Percentiles rank a stretch among this genome's conserved stretches.
phyloP scores from a whole-genome alignment of 208 protist genomes.

The Wallacemonas sp. region DNA sequence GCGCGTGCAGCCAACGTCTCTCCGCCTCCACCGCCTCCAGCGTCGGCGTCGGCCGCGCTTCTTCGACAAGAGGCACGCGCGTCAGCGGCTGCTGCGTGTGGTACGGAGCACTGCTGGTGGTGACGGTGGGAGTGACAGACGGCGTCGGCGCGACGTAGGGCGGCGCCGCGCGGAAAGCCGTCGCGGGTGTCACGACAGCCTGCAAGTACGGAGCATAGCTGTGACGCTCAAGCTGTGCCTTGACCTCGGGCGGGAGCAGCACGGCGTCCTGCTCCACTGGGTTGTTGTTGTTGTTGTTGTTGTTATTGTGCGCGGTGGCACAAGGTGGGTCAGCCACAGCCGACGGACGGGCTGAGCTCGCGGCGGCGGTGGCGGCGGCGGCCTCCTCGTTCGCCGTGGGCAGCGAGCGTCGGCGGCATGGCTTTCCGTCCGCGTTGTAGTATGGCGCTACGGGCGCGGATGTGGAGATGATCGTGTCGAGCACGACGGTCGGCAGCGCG shows the following conservation, averaged over 20 bases:
- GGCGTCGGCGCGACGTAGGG: too few relatives aligned
- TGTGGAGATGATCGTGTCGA: conserved; percentile 30
- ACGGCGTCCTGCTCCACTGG: not conserved
- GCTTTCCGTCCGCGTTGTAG: conserved; percentile 18
- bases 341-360: not conserved
- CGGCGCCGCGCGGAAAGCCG: too few relatives aligned
- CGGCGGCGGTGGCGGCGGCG: too few relatives aligned
- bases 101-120: too few relatives aligned
- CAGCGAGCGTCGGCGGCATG: conserved; percentile 9
- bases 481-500: conserved; percentile 29
- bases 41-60: too few relatives aligned
- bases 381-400: conserved; percentile 11
- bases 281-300: too few relatives aligned
- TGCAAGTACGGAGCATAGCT: conserved; percentile 8
- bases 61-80: too few relatives aligned
- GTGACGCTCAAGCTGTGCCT: conserved; percentile 7
- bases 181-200: not conserved
- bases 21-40: too few relatives aligned
- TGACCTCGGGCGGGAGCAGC: not conserved
- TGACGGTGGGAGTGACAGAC: too few relatives aligned
- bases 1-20: too few relatives aligned
- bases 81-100: too few relatives aligned
- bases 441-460: conserved; percentile 22
- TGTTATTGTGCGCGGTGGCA: not conserved
- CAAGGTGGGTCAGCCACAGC: not conserved